Evolutionary conservation across 83 land plant genomes (phyloP).

Genomic region (Picea abies): DNA sequence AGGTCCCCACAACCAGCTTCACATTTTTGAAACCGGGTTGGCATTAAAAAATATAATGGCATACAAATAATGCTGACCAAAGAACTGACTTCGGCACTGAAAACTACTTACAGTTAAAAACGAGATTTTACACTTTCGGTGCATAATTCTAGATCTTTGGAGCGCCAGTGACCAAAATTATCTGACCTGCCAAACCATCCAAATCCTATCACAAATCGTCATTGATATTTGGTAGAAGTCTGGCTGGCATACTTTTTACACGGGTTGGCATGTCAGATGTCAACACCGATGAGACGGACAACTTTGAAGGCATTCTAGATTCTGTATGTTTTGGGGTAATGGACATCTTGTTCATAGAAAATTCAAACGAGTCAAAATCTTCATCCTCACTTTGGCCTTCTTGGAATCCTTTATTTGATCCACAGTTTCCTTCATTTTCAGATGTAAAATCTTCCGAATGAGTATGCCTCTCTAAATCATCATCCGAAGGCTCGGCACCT

Average conservation of each 20-base stretch:
- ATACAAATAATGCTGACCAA: background rate
- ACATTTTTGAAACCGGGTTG: background rate
- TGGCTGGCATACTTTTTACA: constrained; percentile 10
- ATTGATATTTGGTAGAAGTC: constrained; percentile 35
- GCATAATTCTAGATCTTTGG: background rate
- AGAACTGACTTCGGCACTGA: background rate
- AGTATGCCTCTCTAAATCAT: constrained; percentile 17
- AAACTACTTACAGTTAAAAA: background rate
- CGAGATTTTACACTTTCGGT: background rate
- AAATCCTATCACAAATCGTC: constrained; percentile 24
- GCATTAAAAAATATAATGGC: background rate
- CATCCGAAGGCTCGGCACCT: constrained; percentile 38
- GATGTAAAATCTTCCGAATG: no score
- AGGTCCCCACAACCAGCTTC: constrained; percentile 5
- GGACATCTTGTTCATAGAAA: constrained; percentile 77
- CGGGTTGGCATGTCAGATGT: constrained; percentile 14
- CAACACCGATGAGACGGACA: background rate
- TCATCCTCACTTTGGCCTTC: constrained; percentile 28
- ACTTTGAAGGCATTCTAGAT: background rate
- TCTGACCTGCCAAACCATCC: background rate
- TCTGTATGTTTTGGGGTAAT: constrained; percentile 59
- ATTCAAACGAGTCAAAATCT: constrained; percentile 48
- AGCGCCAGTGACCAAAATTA: no score
- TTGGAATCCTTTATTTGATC: constrained; percentile 19
- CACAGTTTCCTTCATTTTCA: no score